Percentiles rank a stretch among this genome's conserved stretches.
Evolutionary conservation across 768 basidiomycete species (phyloP).

Genomic region (Panellus pusillus): DNA sequence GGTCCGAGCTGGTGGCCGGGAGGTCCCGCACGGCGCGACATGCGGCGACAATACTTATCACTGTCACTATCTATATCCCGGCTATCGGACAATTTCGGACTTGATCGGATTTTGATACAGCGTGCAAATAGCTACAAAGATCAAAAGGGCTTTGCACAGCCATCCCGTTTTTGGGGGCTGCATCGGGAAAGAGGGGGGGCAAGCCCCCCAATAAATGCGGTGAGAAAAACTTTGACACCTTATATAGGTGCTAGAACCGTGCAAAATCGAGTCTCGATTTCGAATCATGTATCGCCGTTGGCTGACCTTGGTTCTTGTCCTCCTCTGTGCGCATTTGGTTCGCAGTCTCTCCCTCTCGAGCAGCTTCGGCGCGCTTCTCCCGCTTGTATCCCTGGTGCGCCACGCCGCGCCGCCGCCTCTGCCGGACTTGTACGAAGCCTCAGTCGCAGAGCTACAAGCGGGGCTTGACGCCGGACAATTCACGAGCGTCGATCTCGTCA

Average conservation of each 20-base stretch:
- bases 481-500: conserved; percentile 61
- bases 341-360: conserved; percentile 3
- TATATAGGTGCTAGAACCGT: no score
- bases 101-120: no score
- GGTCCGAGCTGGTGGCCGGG: no score
- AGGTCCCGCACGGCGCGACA: no score
- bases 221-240: neutral
- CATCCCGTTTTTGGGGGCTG: no score
- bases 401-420: neutral
- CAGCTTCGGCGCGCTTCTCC: neutral
- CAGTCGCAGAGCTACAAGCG: conserved; percentile 52
- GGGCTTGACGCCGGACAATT: conserved; percentile 53
- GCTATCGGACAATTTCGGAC: no score
- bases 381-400: neutral
- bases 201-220: neutral
- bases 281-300: neutral
- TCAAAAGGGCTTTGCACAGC: no score
- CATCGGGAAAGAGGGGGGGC: no score
- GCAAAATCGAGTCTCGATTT: neutral
- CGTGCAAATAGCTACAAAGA: no score
- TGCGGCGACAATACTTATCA: no score
- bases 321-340: conserved; percentile 4
- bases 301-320: conserved; percentile 1
- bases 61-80: no score
- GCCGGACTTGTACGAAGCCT: conserved; percentile 64